Conservation (phyloP, 495 filamentous ascomycete species). For the Penicillium atrosanguineum region DNA sequence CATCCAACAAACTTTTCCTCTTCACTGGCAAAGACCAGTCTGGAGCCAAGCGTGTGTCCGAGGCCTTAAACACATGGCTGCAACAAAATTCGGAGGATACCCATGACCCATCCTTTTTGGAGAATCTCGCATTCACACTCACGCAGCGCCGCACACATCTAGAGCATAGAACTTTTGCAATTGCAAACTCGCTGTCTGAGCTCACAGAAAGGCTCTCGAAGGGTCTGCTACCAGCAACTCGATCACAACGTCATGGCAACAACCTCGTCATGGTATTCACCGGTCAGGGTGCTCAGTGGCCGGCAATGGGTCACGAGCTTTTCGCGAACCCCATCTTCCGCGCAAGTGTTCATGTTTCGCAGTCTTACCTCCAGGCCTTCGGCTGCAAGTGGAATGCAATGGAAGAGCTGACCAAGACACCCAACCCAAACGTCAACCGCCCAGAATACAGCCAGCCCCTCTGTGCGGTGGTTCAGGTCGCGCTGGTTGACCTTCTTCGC, state of each 20-base stretch:
- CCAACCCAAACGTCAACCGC: slow-evolving; percentile 16
- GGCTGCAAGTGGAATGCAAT: slow-evolving; percentile 2
- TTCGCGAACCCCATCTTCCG: slow-evolving; percentile 1
- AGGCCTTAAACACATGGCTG: neutral
- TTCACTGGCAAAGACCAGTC: slow-evolving; percentile 1
- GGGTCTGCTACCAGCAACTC: no score
- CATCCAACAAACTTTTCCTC: neutral
- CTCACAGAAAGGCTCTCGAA: neutral
- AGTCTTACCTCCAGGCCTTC: neutral
- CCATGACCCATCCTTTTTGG: neutral
- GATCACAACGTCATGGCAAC: neutral
- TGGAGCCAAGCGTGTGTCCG: neutral
- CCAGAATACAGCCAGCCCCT: slow-evolving; percentile 6
- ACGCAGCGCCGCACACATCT: no score
- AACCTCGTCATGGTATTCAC: slow-evolving; percentile 26
- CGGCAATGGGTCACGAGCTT: slow-evolving; percentile 32
- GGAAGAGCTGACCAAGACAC: slow-evolving; percentile 2
- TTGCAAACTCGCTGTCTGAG: neutral
- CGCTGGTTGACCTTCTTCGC: slow-evolving; percentile 1
- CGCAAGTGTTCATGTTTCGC: neutral
- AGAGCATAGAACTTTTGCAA: no score
- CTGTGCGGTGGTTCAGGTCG: neutral
- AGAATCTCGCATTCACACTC: neutral
- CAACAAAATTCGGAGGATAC: neutral
- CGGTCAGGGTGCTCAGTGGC: slow-evolving; percentile 41